Evolutionary conservation across 164 flowering plant species (phyloP), one percentile per base, ranked within the genome.

Genomic region (Macadamia integrifolia): DNA sequence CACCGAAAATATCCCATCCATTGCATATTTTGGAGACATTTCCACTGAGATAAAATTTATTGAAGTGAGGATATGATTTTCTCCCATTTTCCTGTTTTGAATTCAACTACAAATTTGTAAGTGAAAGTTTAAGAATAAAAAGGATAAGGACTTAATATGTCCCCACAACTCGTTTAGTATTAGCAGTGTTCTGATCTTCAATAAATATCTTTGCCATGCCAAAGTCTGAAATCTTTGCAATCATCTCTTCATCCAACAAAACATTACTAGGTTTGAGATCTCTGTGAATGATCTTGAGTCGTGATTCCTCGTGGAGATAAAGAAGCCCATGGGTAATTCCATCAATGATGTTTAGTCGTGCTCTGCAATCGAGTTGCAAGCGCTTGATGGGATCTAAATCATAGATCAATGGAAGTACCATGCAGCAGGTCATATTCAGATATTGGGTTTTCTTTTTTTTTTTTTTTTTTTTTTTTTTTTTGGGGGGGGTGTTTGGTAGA

Each of bases 251-350:
- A 66, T 88, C 90, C 32, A 88, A 40, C 53, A 86, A 65, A 3
- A 85, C 56, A 60, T 88, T 88, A 79, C 85, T 78, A 7, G 87
- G 40, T 35, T 35, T 35, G 40, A 35, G 40, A 5, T 35, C 40
- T 35, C 40, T 35, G 5, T 35, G 40, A 35, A 35, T 35, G 40
- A 35, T 35, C 40, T 35, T 35, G 40, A 35, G 40, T 35, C 40
- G 40, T 35, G 89, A 88, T 43, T 86, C 90, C 28, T 81, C 84
- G 48, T 88, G 93, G 61, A 88, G 83, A 67, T 88, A 88, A 8
- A 83, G 72, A 61, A 88, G 46, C 6, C 90, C 90, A 60, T 82
- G 76, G 17, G 86, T 81, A 40, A 86, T 78, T 7, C 90, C 90
- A 12, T 11, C 35, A 0, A 77, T 70, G 6, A 77, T 77, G 42